phyloP scores from a whole-genome alignment of 805 yeast genomes.

The Teunomyces pallodes region DNA sequence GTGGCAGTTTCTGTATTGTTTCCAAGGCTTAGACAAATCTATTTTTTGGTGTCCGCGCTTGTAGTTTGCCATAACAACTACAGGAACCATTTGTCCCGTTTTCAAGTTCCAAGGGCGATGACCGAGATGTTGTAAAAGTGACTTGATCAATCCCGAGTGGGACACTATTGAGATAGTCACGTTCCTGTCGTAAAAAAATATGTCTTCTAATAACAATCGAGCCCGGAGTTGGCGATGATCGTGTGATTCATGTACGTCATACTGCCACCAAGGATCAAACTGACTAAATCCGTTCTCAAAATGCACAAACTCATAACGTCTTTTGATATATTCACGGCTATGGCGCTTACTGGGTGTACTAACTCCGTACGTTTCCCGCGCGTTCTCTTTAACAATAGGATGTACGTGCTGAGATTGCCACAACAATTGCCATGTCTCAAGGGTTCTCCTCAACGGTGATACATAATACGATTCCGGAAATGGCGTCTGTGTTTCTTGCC shows the following conservation, averaged over 20 bases:
- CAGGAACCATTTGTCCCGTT: conserved; percentile 31
- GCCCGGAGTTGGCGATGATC: conserved; percentile 28
- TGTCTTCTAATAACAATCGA: conserved; percentile 22
- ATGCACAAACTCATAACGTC: conserved; percentile 16
- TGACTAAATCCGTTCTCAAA: conserved; percentile 27
- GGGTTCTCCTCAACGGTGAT: conserved; percentile 31
- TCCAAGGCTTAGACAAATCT: conserved; percentile 7
- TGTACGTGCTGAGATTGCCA: conserved; percentile 15
- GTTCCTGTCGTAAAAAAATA: conserved; percentile 20
- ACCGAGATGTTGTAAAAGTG: conserved; percentile 22
- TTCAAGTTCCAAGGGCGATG: conserved; percentile 21
- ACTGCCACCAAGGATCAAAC: conserved; percentile 23
- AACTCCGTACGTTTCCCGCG: conserved; percentile 34
- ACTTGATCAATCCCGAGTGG: conserved; percentile 28
- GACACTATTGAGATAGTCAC: conserved; percentile 25
- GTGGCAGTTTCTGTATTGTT: background rate
- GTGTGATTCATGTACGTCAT: conserved; percentile 20
- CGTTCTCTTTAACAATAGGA: conserved; percentile 26
- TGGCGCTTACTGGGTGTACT: conserved; percentile 31
- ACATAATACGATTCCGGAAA: conserved; percentile 26
- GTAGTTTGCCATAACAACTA: conserved; percentile 16
- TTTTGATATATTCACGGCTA: conserved; percentile 16
- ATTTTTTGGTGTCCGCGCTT: background rate
- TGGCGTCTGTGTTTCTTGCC: conserved; percentile 12
- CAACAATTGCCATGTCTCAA: conserved; percentile 26